Conservation (phyloP, 306 rosid species). For the Sicyos edulis region DNA sequence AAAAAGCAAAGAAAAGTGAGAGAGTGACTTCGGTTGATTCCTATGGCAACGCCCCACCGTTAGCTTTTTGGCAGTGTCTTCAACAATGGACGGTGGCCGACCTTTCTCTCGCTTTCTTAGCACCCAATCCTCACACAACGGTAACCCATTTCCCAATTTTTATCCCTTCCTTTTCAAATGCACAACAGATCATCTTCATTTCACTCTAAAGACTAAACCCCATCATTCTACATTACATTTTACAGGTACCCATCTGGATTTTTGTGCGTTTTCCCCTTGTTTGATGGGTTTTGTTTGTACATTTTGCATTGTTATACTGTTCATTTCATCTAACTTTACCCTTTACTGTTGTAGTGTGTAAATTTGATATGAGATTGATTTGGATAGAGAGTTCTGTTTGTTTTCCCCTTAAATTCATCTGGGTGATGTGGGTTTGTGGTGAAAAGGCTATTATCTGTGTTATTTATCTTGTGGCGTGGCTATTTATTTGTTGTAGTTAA, state of each 20-base stretch:
- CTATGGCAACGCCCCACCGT: constrained; percentile 35
- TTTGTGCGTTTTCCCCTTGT: neutral
- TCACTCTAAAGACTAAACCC: neutral
- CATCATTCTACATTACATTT: neutral
- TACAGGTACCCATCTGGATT: constrained; percentile 11
- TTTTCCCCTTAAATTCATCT: neutral
- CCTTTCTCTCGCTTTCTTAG: constrained; percentile 32
- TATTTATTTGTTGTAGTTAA: constrained; percentile 54
- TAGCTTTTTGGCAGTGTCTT: constrained; percentile 33
- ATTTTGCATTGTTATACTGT: neutral
- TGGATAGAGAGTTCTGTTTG: neutral
- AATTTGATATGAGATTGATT: neutral
- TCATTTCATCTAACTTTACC: constrained; percentile 2
- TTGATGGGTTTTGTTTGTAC: neutral
- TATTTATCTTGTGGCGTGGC: constrained; percentile 29
- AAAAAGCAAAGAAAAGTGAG: neutral
- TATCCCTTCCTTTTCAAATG: too few species aligned
- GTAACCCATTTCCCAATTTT: constrained; percentile 41
- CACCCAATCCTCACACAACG: constrained; percentile 43
- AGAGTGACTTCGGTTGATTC: neutral
- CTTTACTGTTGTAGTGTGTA: neutral
- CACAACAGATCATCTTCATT: neutral
- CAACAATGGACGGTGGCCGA: constrained; percentile 51
- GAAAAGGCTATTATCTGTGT: constrained; percentile 42
- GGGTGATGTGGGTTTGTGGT: neutral